phyloP scores from a whole-genome alignment of 2,329 filamentous ascomycete species.

The Dothistroma pini region DNA sequence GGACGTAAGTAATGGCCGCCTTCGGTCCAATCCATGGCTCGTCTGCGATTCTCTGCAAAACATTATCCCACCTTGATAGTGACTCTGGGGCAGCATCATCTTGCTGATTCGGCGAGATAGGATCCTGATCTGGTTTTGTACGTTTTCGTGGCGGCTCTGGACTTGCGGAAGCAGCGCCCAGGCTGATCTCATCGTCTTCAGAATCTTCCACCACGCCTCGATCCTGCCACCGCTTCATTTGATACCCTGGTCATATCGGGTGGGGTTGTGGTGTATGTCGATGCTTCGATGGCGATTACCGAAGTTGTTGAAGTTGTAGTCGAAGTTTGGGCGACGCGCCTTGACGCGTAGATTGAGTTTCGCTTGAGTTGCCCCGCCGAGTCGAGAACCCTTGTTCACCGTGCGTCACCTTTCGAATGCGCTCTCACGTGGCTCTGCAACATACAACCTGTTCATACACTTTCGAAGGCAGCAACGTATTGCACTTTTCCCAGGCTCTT shows the following conservation, averaged over 20 bases:
- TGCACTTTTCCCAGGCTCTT: not conserved
- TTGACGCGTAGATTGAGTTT: slow-evolving; percentile 3
- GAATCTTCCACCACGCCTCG: slow-evolving; percentile 51
- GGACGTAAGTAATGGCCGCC: slow-evolving; percentile 23
- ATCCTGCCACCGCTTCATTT: slow-evolving; percentile 50
- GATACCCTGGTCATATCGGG: slow-evolving; percentile 20
- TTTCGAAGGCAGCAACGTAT: not conserved
- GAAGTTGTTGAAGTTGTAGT: not conserved
- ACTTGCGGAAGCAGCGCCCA: slow-evolving; percentile 25
- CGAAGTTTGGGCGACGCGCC: slow-evolving; percentile 1
- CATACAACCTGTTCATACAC: not conserved
- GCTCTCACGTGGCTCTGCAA: not conserved
- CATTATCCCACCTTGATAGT: not conserved
- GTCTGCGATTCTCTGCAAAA: slow-evolving; percentile 7
- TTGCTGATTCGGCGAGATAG: not conserved
- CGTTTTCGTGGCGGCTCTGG: slow-evolving; percentile 25
- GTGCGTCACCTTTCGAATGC: not conserved
- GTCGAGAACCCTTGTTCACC: not conserved
- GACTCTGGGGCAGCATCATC: not conserved
- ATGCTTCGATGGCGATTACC: not conserved
- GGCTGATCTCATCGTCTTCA: slow-evolving; percentile 45
- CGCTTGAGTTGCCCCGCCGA: not conserved
- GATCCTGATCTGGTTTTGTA: slow-evolving; percentile 12
- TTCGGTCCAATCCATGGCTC: slow-evolving; percentile 23
- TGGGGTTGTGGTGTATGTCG: slow-evolving; percentile 1